phyloP scores from a whole-genome alignment of 305 asterid genomes.

The Fraxinus platypoda region DNA sequence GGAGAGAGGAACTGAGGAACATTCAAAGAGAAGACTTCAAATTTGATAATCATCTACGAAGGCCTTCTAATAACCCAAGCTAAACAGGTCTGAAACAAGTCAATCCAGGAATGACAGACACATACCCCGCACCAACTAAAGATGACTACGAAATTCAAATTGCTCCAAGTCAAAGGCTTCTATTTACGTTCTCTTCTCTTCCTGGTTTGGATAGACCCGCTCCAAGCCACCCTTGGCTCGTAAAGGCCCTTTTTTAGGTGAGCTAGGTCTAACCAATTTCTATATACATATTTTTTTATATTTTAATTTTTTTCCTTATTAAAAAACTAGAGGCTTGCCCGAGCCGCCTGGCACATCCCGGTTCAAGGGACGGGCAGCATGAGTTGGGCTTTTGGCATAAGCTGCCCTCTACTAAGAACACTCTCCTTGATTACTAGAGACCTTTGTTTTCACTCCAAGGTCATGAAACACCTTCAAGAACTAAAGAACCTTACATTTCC shows the following conservation, averaged over 20 bases:
- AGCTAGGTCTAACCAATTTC: neutral
- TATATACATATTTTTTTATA: neutral
- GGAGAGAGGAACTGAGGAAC: neutral
- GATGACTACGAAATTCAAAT: neutral
- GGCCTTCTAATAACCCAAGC: neutral
- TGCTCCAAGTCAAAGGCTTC: neutral
- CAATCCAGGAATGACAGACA: neutral
- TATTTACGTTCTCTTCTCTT: neutral
- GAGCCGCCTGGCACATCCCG: neutral
- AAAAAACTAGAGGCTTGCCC: neutral
- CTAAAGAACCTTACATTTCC: neutral
- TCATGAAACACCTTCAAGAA: neutral
- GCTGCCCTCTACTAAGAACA: neutral
- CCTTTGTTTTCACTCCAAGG: neutral
- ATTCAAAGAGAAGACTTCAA: neutral
- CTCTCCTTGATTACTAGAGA: neutral
- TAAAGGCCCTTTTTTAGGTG: neutral
- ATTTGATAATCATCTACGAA: neutral
- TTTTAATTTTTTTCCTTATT: neutral
- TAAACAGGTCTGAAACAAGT: neutral
- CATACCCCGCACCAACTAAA: neutral
- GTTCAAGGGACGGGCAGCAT: neutral
- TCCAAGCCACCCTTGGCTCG: neutral
- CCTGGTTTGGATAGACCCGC: neutral
- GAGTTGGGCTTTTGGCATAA: neutral